These are phyloP conservation scores for Pichia scutulata DNA, from an alignment of 805 yeast genomes.

Conservation along the genomic window DNA sequence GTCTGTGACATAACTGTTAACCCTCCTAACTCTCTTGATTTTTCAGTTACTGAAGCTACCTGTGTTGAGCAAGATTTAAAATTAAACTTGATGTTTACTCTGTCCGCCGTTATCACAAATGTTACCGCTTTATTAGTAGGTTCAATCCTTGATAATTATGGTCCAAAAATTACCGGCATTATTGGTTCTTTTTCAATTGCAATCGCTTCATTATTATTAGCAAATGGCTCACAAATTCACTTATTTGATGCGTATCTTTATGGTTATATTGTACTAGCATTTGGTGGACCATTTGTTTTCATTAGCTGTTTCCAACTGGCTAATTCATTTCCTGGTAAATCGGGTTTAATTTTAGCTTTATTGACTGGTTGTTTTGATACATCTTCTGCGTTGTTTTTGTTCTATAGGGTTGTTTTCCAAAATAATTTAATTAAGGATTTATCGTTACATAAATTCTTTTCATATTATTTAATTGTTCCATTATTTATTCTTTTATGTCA, in stretches of 20 bases:
- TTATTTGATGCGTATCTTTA: conserved; percentile 55
- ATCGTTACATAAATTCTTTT: conserved; percentile 53
- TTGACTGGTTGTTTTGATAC: conserved; percentile 93
- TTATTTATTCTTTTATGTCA: conserved; percentile 69
- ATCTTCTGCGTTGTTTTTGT: conserved; percentile 78
- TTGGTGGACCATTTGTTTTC: conserved; percentile 92
- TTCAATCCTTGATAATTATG: conserved; percentile 63
- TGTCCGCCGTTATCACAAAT: conserved; percentile 83
- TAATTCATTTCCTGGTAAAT: conserved; percentile 72
- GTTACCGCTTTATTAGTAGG: conserved; percentile 81
- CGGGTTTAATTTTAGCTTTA: conserved; percentile 75
- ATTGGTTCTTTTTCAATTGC: conserved; percentile 59
- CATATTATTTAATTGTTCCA: conserved; percentile 65
- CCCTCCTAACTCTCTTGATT: neutral
- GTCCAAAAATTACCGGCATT: conserved; percentile 74
- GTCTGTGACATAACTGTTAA: conserved; percentile 35
- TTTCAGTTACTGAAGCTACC: conserved; percentile 8
- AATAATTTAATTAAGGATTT: conserved; percentile 30
- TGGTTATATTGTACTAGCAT: conserved; percentile 72
- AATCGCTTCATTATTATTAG: conserved; percentile 39
- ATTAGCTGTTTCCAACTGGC: conserved; percentile 87
- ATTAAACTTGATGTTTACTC: conserved; percentile 73
- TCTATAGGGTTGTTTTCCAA: conserved; percentile 63
- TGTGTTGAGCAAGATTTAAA: conserved; percentile 80
- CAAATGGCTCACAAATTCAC: conserved; percentile 18